Evolutionary conservation across 2,329 filamentous ascomycete genomes (phyloP).

Genomic region (Scytalidium lignicola): DNA sequence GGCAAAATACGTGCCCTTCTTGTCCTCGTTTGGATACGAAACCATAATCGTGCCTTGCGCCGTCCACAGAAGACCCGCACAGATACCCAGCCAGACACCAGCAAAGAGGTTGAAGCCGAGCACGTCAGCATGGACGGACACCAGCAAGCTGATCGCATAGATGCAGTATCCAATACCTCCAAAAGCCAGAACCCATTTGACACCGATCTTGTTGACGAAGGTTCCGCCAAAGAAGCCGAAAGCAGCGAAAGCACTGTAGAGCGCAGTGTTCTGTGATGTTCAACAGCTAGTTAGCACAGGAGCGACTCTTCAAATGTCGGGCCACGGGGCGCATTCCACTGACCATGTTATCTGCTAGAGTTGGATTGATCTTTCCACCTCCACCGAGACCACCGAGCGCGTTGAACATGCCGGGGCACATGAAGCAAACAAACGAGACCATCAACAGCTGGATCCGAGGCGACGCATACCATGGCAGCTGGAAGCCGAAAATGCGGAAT

Average conservation of each 20-base stretch:
- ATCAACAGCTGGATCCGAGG: constrained; percentile 65
- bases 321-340: constrained; percentile 5
- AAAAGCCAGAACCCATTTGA: constrained; percentile 60
- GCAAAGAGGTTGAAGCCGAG: constrained; percentile 66
- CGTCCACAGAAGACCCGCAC: constrained; percentile 74
- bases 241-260: constrained; percentile 44
- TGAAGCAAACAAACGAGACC: constrained; percentile 62
- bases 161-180: constrained; percentile 71
- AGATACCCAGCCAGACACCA: constrained; percentile 67
- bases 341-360: constrained; percentile 40
- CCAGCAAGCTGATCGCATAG: constrained; percentile 65
- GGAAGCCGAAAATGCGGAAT: no score
- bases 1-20: constrained; percentile 81
- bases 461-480: constrained; percentile 76
- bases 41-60: constrained; percentile 81
- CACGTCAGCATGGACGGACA: constrained; percentile 55
- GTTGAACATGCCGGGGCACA: constrained; percentile 69
- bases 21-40: constrained; percentile 72
- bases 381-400: constrained; percentile 60
- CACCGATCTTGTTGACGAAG: constrained; percentile 67
- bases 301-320: neutral
- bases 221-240: constrained; percentile 67
- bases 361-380: constrained; percentile 49
- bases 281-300: neutral
- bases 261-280: constrained; percentile 27